phyloP scores from a whole-genome alignment of 176 grass and related monocot species.

The Hsuehochloa calcarea region DNA sequence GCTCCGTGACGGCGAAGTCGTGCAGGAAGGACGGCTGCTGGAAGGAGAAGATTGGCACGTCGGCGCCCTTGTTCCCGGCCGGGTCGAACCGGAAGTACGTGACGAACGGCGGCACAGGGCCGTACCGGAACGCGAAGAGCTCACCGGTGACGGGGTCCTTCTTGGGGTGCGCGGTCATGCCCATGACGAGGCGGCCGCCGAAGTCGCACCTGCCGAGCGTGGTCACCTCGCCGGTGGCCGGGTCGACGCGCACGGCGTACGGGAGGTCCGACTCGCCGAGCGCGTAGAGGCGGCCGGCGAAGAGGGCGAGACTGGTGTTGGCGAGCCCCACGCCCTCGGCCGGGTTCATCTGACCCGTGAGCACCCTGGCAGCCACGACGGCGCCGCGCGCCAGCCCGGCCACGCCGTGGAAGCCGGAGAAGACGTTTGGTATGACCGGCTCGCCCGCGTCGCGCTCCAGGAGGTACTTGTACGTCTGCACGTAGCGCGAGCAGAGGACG shows the following conservation, averaged over 20 bases:
- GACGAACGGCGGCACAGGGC: constrained; percentile 73
- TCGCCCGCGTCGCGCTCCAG: constrained; percentile 65
- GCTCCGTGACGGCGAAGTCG: constrained; percentile 83
- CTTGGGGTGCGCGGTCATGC: constrained; percentile 95
- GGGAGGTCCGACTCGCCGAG: constrained; percentile 88
- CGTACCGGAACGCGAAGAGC: constrained; percentile 78
- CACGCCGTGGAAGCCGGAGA: constrained; percentile 76
- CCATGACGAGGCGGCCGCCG: constrained; percentile 59
- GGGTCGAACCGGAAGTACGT: constrained; percentile 84
- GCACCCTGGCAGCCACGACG: constrained; percentile 64
- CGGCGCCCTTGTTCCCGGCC: constrained; percentile 66
- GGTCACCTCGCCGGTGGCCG: constrained; percentile 55
- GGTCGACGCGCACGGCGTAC: constrained; percentile 61
- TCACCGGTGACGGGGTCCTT: constrained; percentile 70
- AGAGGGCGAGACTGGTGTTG: constrained; percentile 88
- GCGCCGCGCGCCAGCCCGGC: constrained; percentile 68
- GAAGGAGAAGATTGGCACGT: constrained; percentile 87
- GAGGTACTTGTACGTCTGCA: constrained; percentile 90
- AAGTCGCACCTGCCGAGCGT: constrained; percentile 69
- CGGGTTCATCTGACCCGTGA: constrained; percentile 87
- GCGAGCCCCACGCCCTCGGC: constrained; percentile 62
- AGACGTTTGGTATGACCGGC: constrained; percentile 70
- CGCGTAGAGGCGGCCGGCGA: constrained; percentile 69
- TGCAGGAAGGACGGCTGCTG: constrained; percentile 71
- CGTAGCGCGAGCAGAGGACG: constrained; percentile 89